Base-by-base conservation (phyloP, 768 basidiomycete genomes). In the Scleroderma citrinum region DNA sequence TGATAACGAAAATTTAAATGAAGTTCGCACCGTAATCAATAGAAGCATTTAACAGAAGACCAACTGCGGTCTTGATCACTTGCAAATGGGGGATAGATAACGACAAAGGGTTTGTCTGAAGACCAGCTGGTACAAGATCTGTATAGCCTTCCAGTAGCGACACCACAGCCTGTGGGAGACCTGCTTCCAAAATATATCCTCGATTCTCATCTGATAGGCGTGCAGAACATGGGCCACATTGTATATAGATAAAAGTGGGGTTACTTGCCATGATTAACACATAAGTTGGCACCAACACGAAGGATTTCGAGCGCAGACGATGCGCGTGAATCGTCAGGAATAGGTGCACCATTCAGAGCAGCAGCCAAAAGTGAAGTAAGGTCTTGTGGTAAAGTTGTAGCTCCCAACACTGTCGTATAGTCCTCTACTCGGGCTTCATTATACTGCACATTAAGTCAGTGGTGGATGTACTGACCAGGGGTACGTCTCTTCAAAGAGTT, bases 281-380 rank as follows among this genome's bases (percentile, higher is more conserved):
- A 90, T 16, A 92, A 67, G 66, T 92, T 92, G 12, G 90, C 90
- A 21, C 81, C 81, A 13, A 90, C 81, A 49, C 90, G 77, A 47
- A 92, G 76, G 26, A 90, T 67, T 61, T 92, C 86, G 51, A 77
- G 78, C 20, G 82, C 71, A 10, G 77, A 76, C 8, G 75, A 59
- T 44, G 78, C 71, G 50, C 73, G 75, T n/a, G 65, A 52, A 24
- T 72, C 66, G 47, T 62, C 66, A 5, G 80, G 78, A 40, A 74
- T 69, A 17, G 73, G 54, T 5, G 75, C 61, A 37, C 74, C 78
- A 48, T 74, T 69, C 19, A 85, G 68, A 7, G 82, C 79, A 36
- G 73, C 67, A 31, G 74, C 72, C 23, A 90, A 66, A 17, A 92
- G 72, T 30, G 81, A 71, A 11, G 77, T 78, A 43, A 91, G 67